A percentile compares a stretch with the other conserved stretches of the same genome.
Conservation (phyloP, 768 basidiomycete species). For the Lactarius sanguifluus region DNA sequence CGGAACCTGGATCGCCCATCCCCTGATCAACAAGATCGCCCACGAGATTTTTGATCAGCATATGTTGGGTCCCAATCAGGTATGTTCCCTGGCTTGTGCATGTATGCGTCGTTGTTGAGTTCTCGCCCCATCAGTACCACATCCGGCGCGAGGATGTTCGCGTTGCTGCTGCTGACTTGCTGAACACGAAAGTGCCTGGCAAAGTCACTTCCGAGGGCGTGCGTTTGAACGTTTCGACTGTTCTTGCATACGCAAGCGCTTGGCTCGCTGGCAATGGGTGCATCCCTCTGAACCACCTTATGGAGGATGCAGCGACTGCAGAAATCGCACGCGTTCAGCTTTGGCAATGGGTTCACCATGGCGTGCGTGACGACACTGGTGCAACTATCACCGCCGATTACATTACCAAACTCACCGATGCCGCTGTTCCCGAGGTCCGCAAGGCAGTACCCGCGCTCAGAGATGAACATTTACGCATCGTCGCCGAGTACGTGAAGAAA, state of each 20-base stretch:
- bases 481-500: slow-evolving; percentile 72
- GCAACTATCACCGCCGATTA: slow-evolving; percentile 65
- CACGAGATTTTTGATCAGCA: slow-evolving; percentile 87
- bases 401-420: slow-evolving; percentile 64
- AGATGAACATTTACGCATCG: slow-evolving; percentile 69
- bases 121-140: slow-evolving; percentile 63
- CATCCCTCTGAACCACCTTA: slow-evolving; percentile 92
- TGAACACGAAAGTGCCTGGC: slow-evolving; percentile 81
- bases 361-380: slow-evolving; percentile 64
- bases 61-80: slow-evolving; percentile 98
- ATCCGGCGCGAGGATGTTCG: slow-evolving; percentile 87
- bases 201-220: slow-evolving; percentile 88
- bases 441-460: slow-evolving; percentile 63
- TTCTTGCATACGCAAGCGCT: slow-evolving; percentile 88
- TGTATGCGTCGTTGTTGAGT: slow-evolving; percentile 6
- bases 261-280: slow-evolving; percentile 98
- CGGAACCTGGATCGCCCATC: slow-evolving; percentile 99
- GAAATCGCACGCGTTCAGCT: slow-evolving; percentile 98
- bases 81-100: slow-evolving; percentile 36
- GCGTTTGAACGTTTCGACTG: slow-evolving; percentile 81
- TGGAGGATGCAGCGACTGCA: slow-evolving; percentile 99
- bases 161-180: slow-evolving; percentile 81
- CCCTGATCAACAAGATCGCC: slow-evolving; percentile 89
- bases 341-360: slow-evolving; percentile 96
- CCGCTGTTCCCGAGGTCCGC: slow-evolving; percentile 65